phyloP scores from a whole-genome alignment of 495 filamentous ascomycete species.

The Penicillium robsamsonii region DNA sequence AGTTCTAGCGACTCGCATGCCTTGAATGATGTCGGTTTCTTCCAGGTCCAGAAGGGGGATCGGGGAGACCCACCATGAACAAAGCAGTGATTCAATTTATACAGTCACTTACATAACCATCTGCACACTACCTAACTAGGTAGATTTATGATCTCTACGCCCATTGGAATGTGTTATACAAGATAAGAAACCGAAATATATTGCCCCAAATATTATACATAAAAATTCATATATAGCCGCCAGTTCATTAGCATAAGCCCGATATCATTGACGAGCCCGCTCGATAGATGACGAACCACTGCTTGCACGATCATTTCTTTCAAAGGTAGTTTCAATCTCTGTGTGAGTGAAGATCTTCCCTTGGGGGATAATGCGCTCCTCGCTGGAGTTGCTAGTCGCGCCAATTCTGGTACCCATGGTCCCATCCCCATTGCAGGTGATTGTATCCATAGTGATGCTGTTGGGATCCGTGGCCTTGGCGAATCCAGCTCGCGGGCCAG shows the following conservation, averaged over 20 bases:
- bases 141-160: background rate
- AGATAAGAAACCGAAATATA: conserved; percentile 1
- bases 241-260: background rate
- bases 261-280: conserved; percentile 18
- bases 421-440: conserved; percentile 17
- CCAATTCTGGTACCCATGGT: conserved; percentile 30
- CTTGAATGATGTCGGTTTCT: background rate
- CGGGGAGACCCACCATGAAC: background rate
- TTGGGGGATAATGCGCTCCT: conserved; percentile 39
- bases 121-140: background rate
- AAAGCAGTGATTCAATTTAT: background rate
- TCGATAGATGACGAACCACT: conserved; percentile 11
- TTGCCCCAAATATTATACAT: conserved; percentile 9
- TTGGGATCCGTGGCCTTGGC: conserved; percentile 29
- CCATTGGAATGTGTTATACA: background rate
- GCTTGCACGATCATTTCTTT: conserved; percentile 20
- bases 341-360: conserved; percentile 40
- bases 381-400: conserved; percentile 23
- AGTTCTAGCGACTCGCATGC: conserved; percentile 1
- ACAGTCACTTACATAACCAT: background rate
- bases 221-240: background rate
- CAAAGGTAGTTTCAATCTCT: conserved; percentile 40
- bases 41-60: background rate
- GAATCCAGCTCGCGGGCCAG: conserved; percentile 28
- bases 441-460: conserved; percentile 20